Evolutionary conservation across 306 rosid species (phyloP).

Genomic region (Ormosia semicastrata): DNA sequence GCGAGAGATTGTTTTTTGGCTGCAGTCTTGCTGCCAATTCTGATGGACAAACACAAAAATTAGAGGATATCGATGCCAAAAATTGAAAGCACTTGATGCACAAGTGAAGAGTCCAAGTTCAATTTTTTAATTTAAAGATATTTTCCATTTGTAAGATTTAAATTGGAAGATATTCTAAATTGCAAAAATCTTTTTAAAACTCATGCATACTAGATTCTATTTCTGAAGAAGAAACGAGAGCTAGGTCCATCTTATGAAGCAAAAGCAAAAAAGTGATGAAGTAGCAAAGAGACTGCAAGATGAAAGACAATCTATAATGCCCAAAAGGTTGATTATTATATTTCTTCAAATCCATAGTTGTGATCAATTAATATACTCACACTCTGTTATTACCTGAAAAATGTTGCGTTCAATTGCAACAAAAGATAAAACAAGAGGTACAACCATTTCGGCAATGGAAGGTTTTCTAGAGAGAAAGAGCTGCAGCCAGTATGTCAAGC

Average conservation of each 20-base stretch:
- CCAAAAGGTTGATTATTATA: conserved; percentile 77
- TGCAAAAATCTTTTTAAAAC: conserved; percentile 29
- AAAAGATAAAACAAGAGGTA: conserved; percentile 95
- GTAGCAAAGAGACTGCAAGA: conserved; percentile 94
- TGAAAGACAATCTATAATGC: conserved; percentile 93
- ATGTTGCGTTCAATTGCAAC: conserved; percentile 79
- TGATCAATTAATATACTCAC: background rate
- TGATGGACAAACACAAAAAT: conserved; percentile 94
- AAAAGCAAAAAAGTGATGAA: conserved; percentile 98
- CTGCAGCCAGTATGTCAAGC: conserved; percentile 72
- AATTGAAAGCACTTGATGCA: conserved; percentile 85
- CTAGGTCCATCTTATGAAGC: conserved; percentile 95
- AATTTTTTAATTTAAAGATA: background rate
- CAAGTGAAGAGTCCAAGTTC: conserved; percentile 56
- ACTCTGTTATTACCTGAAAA: conserved; percentile 13
- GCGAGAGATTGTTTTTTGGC: conserved; percentile 86
- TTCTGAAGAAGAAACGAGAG: conserved; percentile 98
- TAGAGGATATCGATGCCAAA: conserved; percentile 91
- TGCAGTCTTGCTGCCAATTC: conserved; percentile 91
- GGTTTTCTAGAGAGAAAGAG: conserved; percentile 96
- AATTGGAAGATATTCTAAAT: conserved; percentile 24
- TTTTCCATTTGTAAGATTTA: background rate
- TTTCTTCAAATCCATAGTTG: conserved; percentile 23
- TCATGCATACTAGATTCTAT: conserved; percentile 61
- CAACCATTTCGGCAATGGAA: conserved; percentile 99